Evolutionary conservation across 2,329 filamentous ascomycete genomes (phyloP), one percentile per base, ranked within the genome.

Genomic region (Macrophomina phaseolina): DNA sequence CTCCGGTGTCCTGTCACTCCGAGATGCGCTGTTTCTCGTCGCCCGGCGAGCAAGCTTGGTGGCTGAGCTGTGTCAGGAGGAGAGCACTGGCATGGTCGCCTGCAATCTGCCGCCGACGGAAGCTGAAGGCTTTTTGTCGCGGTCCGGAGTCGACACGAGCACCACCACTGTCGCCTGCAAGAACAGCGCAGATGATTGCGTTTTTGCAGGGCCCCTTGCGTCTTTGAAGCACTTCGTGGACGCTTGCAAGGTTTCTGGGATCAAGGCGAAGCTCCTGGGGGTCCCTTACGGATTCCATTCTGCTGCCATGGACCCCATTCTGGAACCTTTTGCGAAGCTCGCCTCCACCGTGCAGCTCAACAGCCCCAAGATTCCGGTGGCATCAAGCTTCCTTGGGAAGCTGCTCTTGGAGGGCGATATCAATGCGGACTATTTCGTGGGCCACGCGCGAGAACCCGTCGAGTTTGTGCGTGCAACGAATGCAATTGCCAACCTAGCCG

Each of bases 281-380:
- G 72, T 75, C 5, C 67, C 72, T 0, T 73, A 68, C 40, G 73
- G 70, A 0, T 75, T 73, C 63, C 73, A 75, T 65, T 73, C 73
- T 0, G 56, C 67, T 7, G 70, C 69, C 1, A 72, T 75, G 72
- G 73, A 75, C 52, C 70, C 72, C 8, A 74, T 74, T 3, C 30
- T 72, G 11, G 60, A 68, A 1, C 66, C 68, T 18, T 68, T 73
- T 14, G 40, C 64, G 4, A 38, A 58, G 18, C 49, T 67, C n/a
- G 64, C 64, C 4, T 64, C 69, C 0, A 28, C 7, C 3, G 18
- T 72, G 1, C 16, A 16, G 28, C 6, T 23, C 40, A 14, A 7
- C 28, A 8, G 9, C 16, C 56, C 30, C 6, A 48, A 38, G 28
- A 61, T 61, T 23, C 56, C 56, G 4, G 16, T 61, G 1, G 28